Percentiles rank a stretch among this genome's conserved stretches.
These are phyloP conservation scores for Metarhizium robertsii DNA, from an alignment of 2,329 filamentous ascomycete genomes.

Conservation along the genomic window DNA sequence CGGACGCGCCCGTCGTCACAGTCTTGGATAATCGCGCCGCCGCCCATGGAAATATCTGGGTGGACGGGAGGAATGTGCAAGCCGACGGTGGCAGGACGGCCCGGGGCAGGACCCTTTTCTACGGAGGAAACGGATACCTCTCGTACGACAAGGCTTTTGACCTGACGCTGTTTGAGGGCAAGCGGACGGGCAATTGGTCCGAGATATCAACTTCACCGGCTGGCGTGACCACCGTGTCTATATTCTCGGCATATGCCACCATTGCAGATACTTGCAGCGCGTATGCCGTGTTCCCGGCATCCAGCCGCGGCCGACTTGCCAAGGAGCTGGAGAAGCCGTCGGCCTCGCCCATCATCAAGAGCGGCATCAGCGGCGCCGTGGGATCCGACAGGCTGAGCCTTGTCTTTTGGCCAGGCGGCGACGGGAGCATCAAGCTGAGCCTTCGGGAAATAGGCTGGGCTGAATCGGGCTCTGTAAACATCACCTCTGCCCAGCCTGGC, in stretches of 20 bases:
- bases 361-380: conserved; percentile 10
- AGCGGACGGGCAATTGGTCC: conserved; percentile 14
- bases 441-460: conserved; percentile 11
- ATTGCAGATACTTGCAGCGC: conserved; percentile 5
- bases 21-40: conserved; percentile 14
- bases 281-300: conserved; percentile 12
- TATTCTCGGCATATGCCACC: conserved; percentile 14
- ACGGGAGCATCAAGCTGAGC: conserved; percentile 8
- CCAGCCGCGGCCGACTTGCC: conserved; percentile 4
- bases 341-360: conserved; percentile 7
- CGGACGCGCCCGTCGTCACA: conserved; percentile 8
- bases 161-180: conserved; percentile 11
- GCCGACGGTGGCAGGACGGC: background rate
- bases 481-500: conserved; percentile 10
- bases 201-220: conserved; percentile 13
- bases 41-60: conserved; percentile 5
- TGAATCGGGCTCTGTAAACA: conserved; percentile 7
- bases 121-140: conserved; percentile 14
- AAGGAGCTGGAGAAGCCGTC: conserved; percentile 7
- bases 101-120: conserved; percentile 8
- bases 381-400: conserved; percentile 9
- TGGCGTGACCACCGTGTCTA: conserved; percentile 8
- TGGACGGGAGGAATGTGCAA: conserved; percentile 4
- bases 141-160: conserved; percentile 10
- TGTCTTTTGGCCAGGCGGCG: conserved; percentile 14